Base-by-base conservation (phyloP, 2,329 filamentous ascomycete genomes). In the Chaetoscypha palmicola region DNA sequence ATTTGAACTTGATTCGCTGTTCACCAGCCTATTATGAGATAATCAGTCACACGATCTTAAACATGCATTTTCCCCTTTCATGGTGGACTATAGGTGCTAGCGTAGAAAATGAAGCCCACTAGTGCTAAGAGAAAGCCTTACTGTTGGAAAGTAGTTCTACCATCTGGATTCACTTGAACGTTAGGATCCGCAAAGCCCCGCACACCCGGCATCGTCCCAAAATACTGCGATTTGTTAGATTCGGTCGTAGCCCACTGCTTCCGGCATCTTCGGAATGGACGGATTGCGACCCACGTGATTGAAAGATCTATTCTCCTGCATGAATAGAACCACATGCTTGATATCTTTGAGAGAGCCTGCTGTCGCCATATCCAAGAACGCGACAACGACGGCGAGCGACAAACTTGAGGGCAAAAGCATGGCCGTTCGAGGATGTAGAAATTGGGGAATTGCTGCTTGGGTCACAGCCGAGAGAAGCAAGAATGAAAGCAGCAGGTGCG, bases 251-350 rank as follows among this genome's bases (percentile, higher is more conserved):
- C 34, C 4, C 12, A 3, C 16, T 11, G 11, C 5, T 19, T 31
- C 36, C 36, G 20, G 36, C 21, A 22, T 24, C 7, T 8, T 14
- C 36, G 20, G 36, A 24, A 24, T 17, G 17, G 35, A 10, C 16
- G 16, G 20, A 24, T 11, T 16, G 19, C 7, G 5, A 42, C 43
- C 34, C 21, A 48, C 50, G 62, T 75, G 62, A 35, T 63, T 62
- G 49, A 67, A 69, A 3, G 66, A 66, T 7, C 64, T 53, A 46
- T 66, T 65, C 38, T 63, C 62, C 58, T 75, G 72, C 72, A 76
- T 76, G 58, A 76, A 75, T 12, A 76, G 67, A 14, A 76, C 67
- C 23, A 76, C 72, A 71, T 76, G 73, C 19, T 76, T 65, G 43
- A 76, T 71, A 45, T 75, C 71, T 21, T 62, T 64, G 20, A 73